Evolutionary conservation across 129 eudicot species (phyloP).

Genomic region (Smallanthus sonchifolius): DNA sequence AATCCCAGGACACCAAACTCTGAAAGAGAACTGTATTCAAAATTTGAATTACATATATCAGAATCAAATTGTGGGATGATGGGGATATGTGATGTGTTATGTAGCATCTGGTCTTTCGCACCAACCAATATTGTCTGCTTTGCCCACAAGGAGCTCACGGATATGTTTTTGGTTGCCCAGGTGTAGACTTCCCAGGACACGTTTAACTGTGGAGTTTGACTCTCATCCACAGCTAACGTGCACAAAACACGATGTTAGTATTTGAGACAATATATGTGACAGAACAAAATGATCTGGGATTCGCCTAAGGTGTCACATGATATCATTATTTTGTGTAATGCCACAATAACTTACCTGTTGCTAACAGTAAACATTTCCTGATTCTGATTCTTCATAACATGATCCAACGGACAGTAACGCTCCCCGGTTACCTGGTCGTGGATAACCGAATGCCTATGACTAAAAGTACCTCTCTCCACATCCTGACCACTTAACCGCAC

Average conservation of each 20-base stretch:
- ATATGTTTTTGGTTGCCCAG: too few relatives aligned
- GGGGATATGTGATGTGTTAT: too few relatives aligned
- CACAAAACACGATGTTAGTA: too few relatives aligned
- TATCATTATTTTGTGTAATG: neutral
- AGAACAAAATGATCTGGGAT: too few relatives aligned
- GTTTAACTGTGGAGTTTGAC: too few relatives aligned
- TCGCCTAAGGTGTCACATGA: too few relatives aligned
- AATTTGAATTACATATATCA: neutral
- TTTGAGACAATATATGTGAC: too few relatives aligned
- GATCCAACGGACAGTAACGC: conserved; percentile 82
- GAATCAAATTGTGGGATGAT: neutral
- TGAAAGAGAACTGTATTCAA: conserved; percentile 73
- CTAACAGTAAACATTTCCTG: conserved; percentile 95
- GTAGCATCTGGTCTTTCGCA: too few relatives aligned
- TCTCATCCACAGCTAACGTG: too few relatives aligned
- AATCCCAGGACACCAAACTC: conserved; percentile 96
- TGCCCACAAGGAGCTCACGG: too few relatives aligned
- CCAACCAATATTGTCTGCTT: too few relatives aligned
- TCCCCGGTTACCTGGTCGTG: conserved; percentile 95
- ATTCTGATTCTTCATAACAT: conserved; percentile 64
- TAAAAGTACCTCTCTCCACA: conserved; percentile 95
- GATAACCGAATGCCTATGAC: conserved; percentile 85
- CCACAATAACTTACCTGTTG: conserved; percentile 57
- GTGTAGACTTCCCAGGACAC: too few relatives aligned
- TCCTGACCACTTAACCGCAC: conserved; percentile 97